A percentile compares a stretch with the other conserved stretches of the same genome.
These are phyloP conservation scores for Cymbidium sinense DNA, from an alignment of 106 monocot genomes.

Conservation along the genomic window DNA sequence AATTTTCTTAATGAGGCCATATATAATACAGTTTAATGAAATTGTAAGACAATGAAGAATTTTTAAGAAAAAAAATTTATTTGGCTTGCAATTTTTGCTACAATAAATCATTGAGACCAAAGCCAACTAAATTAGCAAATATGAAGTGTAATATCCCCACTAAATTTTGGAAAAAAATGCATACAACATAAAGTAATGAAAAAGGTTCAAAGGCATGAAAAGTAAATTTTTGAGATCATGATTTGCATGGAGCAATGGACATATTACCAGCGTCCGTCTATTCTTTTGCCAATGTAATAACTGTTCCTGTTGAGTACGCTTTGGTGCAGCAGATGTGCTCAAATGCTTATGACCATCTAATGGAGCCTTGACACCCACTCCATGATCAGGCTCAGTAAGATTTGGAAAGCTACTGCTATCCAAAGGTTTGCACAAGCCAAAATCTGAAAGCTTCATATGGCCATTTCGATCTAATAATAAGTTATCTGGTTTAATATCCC, in stretches of 20 bases:
- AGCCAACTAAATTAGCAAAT: not conserved
- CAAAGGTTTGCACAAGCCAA: constrained; percentile 70
- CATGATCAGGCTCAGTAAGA: constrained; percentile 43
- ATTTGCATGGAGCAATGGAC: not conserved
- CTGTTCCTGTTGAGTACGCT: constrained; percentile 63
- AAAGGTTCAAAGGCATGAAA: not conserved
- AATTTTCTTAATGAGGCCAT: not conserved
- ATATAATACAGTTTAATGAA: not conserved
- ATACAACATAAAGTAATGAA: not conserved
- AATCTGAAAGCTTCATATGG: constrained; percentile 88
- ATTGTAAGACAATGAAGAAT: not conserved
- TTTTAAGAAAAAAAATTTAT: not conserved
- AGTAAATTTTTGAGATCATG: not conserved
- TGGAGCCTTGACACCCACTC: constrained; percentile 22
- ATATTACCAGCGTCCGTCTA: constrained; percentile 49
- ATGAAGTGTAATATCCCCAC: not conserved
- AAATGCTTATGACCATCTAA: constrained; percentile 30
- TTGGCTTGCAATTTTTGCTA: not conserved
- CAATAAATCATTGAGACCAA: not conserved
- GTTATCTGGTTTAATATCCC: constrained; percentile 81
- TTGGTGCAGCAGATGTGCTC: constrained; percentile 24
- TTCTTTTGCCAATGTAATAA: constrained; percentile 76
- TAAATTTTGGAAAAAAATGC: not conserved
- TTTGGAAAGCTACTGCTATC: constrained; percentile 63
- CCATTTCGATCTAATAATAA: constrained; percentile 65